Evolutionary conservation across 768 basidiomycete species (phyloP), one percentile per base, ranked within the genome.

Genomic region (Termitomyces eurrhizus): DNA sequence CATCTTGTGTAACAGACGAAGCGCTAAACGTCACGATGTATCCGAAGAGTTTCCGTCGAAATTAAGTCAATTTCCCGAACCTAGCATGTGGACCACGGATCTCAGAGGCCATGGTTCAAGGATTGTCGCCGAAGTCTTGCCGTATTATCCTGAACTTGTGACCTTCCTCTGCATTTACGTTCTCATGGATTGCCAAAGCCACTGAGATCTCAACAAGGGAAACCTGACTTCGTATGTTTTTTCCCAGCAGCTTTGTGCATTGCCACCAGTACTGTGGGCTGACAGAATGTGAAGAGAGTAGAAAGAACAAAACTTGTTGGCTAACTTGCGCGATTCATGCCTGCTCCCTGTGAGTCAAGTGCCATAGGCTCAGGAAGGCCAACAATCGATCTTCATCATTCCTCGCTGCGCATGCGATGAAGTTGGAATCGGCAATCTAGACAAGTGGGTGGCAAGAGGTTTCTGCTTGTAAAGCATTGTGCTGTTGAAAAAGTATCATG

Each of bases 41-140:
- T 46, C 56, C 56, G 56, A 56, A 46, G 56, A 56, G 56, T 46
- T 45, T 36, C 56, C 56, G 44, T 36, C 8, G 1, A 36, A 46
- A 46, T 45, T 1, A 46, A 56, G 4, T 36, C 33, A 8, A 46
- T 46, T 56, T 46, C 36, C 56, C 56, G 56, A 44, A 45, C n/a
- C 45, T 24, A 24, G 18, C 41, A 24, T 46, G 21, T 33, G 33
- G 33, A 21, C n/a, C n/a, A 45, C 32, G 42, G 29, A 45, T 33
- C 12, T 44, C n/a, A 45, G 24, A 33, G 5, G 44, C 12, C 32
- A 45, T 33, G 2, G 13, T 21, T 35, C 9, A 16, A 56, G 21
- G 16, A 42, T 35, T 14, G 32, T 16, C 4, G 4, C 42, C 45
- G 42, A 56, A 26, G 42, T 46, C 45, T 45, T 46, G 11, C 35